Conservation (phyloP, 2,329 filamentous ascomycete species). For the Colletotrichum cordylinicola region DNA sequence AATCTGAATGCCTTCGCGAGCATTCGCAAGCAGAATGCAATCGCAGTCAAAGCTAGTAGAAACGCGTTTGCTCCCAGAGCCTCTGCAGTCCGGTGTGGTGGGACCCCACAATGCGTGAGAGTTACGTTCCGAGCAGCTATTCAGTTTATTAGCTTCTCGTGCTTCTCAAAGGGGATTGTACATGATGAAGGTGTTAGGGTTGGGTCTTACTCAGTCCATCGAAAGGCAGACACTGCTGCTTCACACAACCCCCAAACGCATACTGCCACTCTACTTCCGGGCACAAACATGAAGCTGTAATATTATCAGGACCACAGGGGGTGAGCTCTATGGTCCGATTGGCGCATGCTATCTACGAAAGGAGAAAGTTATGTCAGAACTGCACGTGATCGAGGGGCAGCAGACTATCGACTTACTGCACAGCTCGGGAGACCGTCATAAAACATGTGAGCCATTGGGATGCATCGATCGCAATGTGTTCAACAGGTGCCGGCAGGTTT, state of each 20-base stretch:
- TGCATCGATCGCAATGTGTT: neutral
- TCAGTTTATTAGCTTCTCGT: neutral
- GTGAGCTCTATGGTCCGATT: neutral
- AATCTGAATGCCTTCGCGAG: neutral
- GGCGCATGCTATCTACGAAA: neutral
- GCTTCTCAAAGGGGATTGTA: neutral
- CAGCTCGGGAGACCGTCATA: neutral
- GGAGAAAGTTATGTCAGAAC: neutral
- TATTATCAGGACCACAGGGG: neutral
- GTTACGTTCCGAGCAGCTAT: neutral
- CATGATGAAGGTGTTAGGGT: no score
- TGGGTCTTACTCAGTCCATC: neutral
- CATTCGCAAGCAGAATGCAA: neutral
- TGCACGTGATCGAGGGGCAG: neutral
- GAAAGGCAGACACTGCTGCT: neutral
- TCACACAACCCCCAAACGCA: neutral
- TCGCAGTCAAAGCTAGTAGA: neutral
- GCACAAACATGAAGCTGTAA: neutral
- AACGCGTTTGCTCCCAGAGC: neutral
- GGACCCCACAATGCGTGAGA: neutral
- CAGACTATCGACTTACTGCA: neutral
- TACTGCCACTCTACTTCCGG: neutral
- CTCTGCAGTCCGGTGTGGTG: neutral
- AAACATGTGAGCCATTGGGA: neutral
- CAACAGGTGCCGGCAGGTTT: neutral